Percentiles rank a stretch among this genome's conserved stretches.
phyloP scores from a whole-genome alignment of 306 rosid genomes.

The Canavalia ensiformis region DNA sequence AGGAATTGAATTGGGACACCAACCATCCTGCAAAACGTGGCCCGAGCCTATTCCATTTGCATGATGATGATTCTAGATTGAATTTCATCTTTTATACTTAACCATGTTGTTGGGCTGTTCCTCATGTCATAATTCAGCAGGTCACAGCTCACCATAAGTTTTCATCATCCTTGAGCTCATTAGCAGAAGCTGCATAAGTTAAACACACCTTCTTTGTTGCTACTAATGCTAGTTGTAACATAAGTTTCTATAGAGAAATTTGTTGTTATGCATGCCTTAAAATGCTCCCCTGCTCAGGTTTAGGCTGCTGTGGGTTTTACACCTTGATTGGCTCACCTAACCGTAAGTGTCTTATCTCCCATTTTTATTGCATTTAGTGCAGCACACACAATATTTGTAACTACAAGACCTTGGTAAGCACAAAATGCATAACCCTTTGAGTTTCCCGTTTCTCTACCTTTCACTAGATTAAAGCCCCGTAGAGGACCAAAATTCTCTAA shows the following conservation, averaged over 20 bases:
- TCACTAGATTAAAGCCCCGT: conserved; percentile 95
- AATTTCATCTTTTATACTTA: too few relatives aligned
- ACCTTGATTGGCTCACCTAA: conserved; percentile 98
- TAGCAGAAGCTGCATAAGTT: conserved; percentile 80
- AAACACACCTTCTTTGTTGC: conserved; percentile 90
- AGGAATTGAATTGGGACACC: too few relatives aligned
- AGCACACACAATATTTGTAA: conserved; percentile 98
- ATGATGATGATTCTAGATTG: too few relatives aligned
- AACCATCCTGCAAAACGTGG: too few relatives aligned
- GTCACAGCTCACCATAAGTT: conserved; percentile 48
- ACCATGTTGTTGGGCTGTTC: too few relatives aligned
- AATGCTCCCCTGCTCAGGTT: conserved; percentile 95
- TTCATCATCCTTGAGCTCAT: conserved; percentile 92
- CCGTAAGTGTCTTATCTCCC: conserved; percentile 99
- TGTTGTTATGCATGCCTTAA: conserved; percentile 97
- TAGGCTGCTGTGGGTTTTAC: conserved; percentile 76
- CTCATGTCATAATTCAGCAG: too few relatives aligned
- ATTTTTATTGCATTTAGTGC: conserved; percentile 98
- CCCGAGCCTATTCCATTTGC: too few relatives aligned
- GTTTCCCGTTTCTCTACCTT: conserved; percentile 98
- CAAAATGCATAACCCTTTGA: conserved; percentile 99
- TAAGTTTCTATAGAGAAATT: conserved; percentile 80
- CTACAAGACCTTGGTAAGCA: conserved; percentile 98
- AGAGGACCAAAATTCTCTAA: conserved; percentile 97
- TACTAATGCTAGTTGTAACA: conserved; percentile 80